Evolutionary conservation across 148 eudicot genomes (phyloP).

Genomic region (Bassia scoparia): DNA sequence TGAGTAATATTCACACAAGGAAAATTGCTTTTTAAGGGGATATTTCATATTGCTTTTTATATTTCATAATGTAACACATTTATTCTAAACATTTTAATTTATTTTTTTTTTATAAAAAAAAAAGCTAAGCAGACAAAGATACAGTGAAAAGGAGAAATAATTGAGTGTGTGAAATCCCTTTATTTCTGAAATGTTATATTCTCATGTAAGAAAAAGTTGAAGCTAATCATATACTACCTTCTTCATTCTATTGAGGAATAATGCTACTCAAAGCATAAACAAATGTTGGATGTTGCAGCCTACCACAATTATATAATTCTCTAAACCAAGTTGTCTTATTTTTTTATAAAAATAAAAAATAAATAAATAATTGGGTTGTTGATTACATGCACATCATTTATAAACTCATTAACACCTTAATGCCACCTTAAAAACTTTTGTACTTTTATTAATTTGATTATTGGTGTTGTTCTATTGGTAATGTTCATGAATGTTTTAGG

Average conservation of each 20-base stretch:
- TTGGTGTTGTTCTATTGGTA: too few species aligned
- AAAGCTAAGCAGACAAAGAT: slow-evolving; percentile 1
- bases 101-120: too few species aligned
- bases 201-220: slow-evolving; percentile 1
- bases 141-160: not conserved
- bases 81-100: not conserved
- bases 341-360: too few species aligned
- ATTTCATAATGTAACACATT: not conserved
- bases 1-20: too few species aligned
- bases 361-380: not conserved
- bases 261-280: not conserved
- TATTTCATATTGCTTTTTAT: too few species aligned
- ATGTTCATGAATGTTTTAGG: too few species aligned
- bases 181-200: not conserved
- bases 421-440: too few species aligned
- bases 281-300: not conserved
- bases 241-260: slow-evolving; percentile 9
- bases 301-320: not conserved
- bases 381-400: not conserved
- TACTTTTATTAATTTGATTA: too few species aligned
- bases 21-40: not conserved
- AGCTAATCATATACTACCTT: not conserved
- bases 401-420: not conserved
- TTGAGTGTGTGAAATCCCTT: slow-evolving; percentile 20
- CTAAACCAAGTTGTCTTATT: slow-evolving; percentile 2